Evolutionary conservation across 148 eudicot genomes (phyloP).

Genomic region (Mesembryanthemum crystallinum): DNA sequence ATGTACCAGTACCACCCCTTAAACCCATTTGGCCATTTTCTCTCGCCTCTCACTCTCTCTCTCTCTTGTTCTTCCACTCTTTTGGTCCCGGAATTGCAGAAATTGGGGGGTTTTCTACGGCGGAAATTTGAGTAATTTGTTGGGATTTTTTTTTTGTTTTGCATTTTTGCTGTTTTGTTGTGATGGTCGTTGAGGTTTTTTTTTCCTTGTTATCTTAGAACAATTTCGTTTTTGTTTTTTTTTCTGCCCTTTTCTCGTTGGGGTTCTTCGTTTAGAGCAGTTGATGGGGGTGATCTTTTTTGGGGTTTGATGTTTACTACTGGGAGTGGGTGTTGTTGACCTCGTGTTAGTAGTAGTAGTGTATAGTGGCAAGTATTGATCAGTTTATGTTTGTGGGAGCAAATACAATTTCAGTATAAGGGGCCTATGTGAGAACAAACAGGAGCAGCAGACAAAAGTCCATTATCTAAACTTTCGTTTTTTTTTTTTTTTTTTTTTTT

Average conservation of each 20-base stretch:
- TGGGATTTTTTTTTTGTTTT: neutral
- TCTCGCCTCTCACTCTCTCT: neutral
- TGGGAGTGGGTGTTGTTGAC: neutral
- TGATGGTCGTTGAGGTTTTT: neutral
- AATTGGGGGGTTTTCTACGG: neutral
- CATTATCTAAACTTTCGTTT: neutral
- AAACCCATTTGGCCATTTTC: neutral
- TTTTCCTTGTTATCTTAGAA: neutral
- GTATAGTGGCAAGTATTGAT: too few species aligned
- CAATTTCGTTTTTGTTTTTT: neutral
- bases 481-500: neutral
- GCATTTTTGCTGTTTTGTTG: neutral
- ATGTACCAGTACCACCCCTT: neutral
- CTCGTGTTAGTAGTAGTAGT: too few species aligned
- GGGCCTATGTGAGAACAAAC: too few species aligned
- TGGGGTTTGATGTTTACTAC: neutral
- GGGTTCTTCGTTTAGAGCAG: neutral
- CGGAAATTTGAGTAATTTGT: neutral
- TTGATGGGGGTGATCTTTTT: neutral
- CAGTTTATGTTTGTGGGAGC: too few species aligned
- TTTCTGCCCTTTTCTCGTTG: neutral
- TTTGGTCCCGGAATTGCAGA: neutral
- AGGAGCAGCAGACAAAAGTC: neutral
- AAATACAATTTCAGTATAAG: too few species aligned
- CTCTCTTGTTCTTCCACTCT: neutral